Base-by-base conservation (phyloP, 345 rosid genomes). In the Microcos paniculata region DNA sequence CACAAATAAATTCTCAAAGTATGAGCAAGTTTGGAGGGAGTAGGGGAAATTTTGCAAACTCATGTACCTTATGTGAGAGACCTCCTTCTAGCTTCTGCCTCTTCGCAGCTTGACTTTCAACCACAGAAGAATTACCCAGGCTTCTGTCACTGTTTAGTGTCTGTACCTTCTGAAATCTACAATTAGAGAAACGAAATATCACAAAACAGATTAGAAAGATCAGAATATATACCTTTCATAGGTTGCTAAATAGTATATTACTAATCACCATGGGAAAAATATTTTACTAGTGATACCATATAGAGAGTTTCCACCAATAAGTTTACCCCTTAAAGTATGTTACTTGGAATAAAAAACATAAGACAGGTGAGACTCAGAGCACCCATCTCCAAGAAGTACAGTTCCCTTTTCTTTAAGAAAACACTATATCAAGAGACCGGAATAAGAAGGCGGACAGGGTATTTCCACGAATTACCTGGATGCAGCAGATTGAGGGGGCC, bases 81-180 rank as follows among this genome's bases (percentile, higher is more conserved):
- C 98, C 98, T 67, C 97, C 93, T 73, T 94, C 98, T 30, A 96
- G 86, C 78, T 96, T 96, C 90, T 90, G 98, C 82, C 98, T 90
- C 89, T 96, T 96, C 74, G 95, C 73, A 84, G 99, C 94, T 73
- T 96, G 99, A 79, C 62, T 76, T 87, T 92, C 99, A 70, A 82
- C 85, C 68, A 55, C 81, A 81, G 86, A 87, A 83, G 87, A 76
- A 80, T 75, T 80, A 79, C 73, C 80, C 63, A 83, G 75, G 80
- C 81, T 82, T 75, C 82, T 89, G 68, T 86, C 88, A 56, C 80
- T 84, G 31, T 69, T 73, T 66, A 80, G 85, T 78, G 48, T 75
- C 62, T 62, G 67, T 68, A 55, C 81, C 80, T 61, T 85, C 83
- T 82, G 90, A 80, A 81, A 86, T 73, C 97, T 91, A 82, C 18